Percentiles rank a stretch among this genome's conserved stretches.
These are phyloP conservation scores for Neophaeococcomyces aloes DNA, from an alignment of 2,329 filamentous ascomycete species.

Conservation along the genomic window DNA sequence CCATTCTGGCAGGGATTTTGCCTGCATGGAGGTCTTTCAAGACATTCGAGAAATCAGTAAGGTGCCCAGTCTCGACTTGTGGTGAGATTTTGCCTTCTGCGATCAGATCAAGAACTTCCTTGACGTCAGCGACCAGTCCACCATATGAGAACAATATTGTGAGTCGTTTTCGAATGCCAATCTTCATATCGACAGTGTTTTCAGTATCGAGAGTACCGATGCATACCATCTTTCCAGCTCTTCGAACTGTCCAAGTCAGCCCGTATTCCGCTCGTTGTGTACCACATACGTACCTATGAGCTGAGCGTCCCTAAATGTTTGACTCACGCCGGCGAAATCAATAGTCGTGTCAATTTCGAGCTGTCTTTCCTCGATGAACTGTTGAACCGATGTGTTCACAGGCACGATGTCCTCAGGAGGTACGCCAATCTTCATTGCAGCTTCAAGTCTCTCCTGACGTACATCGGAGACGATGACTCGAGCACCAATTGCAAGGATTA, in stretches of 20 bases:
- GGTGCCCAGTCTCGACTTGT: too few species aligned
- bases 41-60: too few species aligned
- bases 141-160: constrained; percentile 37
- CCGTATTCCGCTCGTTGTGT: too few species aligned
- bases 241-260: constrained; percentile 25
- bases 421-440: constrained; percentile 26
- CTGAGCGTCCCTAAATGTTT: too few species aligned
- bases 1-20: too few species aligned
- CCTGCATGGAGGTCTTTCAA: too few species aligned
- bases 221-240: constrained; percentile 27
- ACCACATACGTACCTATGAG: too few species aligned
- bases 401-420: constrained; percentile 26
- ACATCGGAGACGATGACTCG: constrained; percentile 31
- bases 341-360: too few species aligned
- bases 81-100: too few species aligned
- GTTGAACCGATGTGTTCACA: constrained; percentile 21
- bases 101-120: background rate
- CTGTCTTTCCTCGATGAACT: constrained; percentile 21
- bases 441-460: constrained; percentile 23
- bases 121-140: constrained; percentile 32
- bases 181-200: constrained; percentile 37
- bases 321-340: too few species aligned
- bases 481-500: constrained; percentile 40
- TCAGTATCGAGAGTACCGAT: constrained; percentile 31
- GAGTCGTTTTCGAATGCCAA: constrained; percentile 34